Conservation (phyloP, 2,329 filamentous ascomycete genomes). For the Tympanopsis confertula region DNA sequence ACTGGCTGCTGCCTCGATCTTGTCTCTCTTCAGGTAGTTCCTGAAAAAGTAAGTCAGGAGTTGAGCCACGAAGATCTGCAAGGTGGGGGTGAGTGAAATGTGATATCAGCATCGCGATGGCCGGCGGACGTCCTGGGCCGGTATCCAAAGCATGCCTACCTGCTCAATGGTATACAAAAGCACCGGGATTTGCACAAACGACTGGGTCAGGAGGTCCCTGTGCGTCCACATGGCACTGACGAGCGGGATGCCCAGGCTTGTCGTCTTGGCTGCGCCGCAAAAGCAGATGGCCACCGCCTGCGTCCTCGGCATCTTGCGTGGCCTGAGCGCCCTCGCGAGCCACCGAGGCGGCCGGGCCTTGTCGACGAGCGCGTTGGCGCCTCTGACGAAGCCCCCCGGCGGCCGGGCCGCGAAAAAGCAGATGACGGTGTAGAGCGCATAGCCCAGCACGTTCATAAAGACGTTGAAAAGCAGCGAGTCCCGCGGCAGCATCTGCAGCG, state of each 20-base stretch:
- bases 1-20: too few relatives aligned
- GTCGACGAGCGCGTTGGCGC: constrained; percentile 19
- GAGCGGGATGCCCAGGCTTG: constrained; percentile 57
- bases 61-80: constrained; percentile 28
- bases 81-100: background rate
- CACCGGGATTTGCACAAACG: constrained; percentile 51
- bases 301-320: constrained; percentile 40
- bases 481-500: constrained; percentile 43
- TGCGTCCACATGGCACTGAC: constrained; percentile 56
- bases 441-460: constrained; percentile 55
- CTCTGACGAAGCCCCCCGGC: constrained; percentile 16
- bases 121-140: constrained; percentile 16
- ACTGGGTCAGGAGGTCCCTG: constrained; percentile 37
- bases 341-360: constrained; percentile 9
- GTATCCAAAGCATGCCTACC: constrained; percentile 14
- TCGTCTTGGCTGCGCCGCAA: constrained; percentile 63
- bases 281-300: constrained; percentile 63
- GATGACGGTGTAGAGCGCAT: constrained; percentile 48
- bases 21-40: constrained; percentile 24
- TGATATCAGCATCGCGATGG: background rate
- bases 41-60: constrained; percentile 32
- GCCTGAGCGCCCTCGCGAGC: constrained; percentile 22
- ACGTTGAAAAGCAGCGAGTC: constrained; percentile 55
- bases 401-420: constrained; percentile 40
- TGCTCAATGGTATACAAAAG: constrained; percentile 51